Evolutionary conservation across 257 asterid species (phyloP).

Genomic region (Eucommia ulmoides): DNA sequence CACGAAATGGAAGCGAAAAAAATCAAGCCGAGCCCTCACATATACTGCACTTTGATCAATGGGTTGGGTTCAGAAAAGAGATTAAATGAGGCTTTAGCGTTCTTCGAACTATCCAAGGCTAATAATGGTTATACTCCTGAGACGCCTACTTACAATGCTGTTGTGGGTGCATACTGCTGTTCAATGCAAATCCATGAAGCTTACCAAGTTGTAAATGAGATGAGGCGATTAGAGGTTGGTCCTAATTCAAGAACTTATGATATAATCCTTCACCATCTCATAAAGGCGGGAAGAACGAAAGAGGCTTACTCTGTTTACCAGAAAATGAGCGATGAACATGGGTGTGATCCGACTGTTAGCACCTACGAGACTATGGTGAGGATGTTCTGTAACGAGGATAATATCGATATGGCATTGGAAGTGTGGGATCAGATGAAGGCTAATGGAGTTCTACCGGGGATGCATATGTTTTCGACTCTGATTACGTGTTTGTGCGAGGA

Average conservation of each 20-base stretch:
- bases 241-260: slow-evolving; percentile 71
- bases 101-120: slow-evolving; percentile 40
- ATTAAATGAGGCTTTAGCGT: slow-evolving; percentile 45
- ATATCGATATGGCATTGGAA: slow-evolving; percentile 49
- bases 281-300: slow-evolving; percentile 25
- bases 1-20: slow-evolving; percentile 44
- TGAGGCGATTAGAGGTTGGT: slow-evolving; percentile 48
- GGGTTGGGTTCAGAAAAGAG: slow-evolving; percentile 65
- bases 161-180: slow-evolving; percentile 86
- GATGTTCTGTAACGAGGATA: slow-evolving; percentile 59
- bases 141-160: slow-evolving; percentile 60
- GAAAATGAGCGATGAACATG: slow-evolving; percentile 43
- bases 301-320: slow-evolving; percentile 53
- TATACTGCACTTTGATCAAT: slow-evolving; percentile 74
- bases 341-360: slow-evolving; percentile 51
- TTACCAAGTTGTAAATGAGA: slow-evolving; percentile 41
- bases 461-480: slow-evolving; percentile 65
- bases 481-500: slow-evolving; percentile 42
- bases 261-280: slow-evolving; percentile 56
- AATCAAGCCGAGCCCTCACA: slow-evolving; percentile 57
- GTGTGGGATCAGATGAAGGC: slow-evolving; percentile 73
- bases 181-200: slow-evolving; percentile 42
- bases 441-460: slow-evolving; percentile 58
- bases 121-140: slow-evolving; percentile 36
- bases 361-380: slow-evolving; percentile 72